phyloP scores from a whole-genome alignment of 164 flowering plant genomes.

The Annona squamosa region DNA sequence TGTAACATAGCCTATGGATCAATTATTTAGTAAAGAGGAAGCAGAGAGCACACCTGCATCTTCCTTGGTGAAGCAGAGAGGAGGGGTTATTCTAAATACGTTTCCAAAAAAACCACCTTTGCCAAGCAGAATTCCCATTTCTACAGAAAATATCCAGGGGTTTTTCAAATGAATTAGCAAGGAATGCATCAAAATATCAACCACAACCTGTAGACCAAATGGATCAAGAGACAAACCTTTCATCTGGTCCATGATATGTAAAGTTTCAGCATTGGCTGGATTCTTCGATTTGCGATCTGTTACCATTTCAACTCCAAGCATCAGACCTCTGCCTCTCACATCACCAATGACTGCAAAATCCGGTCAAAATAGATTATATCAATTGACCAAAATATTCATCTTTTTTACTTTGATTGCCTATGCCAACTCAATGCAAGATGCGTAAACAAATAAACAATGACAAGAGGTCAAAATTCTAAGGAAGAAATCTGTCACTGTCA shows the following conservation, averaged over 20 bases:
- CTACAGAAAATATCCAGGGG: conserved; percentile 22
- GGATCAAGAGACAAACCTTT: conserved; percentile 49
- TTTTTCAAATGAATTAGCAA: neutral
- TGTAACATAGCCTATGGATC: neutral
- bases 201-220: neutral
- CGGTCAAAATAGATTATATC: neutral
- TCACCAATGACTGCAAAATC: conserved; percentile 77
- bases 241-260: conserved; percentile 84
- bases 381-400: neutral
- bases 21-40: neutral
- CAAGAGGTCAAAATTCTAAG: neutral
- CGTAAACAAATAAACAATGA: neutral
- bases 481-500: too few relatives aligned
- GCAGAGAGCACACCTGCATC: conserved; percentile 56
- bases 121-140: conserved; percentile 79
- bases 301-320: conserved; percentile 92
- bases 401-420: too few relatives aligned
- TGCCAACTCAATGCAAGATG: too few relatives aligned
- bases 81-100: conserved; percentile 92
- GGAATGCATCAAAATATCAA: neutral
- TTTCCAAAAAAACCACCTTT: conserved; percentile 90
- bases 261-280: conserved; percentile 74
- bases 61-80: conserved; percentile 87
- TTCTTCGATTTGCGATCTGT: conserved; percentile 72
- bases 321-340: conserved; percentile 86